These are phyloP conservation scores for Rhizopus sp. DNA, from an alignment of 371 early-diverging fungal genomes.

Conservation along the genomic window DNA sequence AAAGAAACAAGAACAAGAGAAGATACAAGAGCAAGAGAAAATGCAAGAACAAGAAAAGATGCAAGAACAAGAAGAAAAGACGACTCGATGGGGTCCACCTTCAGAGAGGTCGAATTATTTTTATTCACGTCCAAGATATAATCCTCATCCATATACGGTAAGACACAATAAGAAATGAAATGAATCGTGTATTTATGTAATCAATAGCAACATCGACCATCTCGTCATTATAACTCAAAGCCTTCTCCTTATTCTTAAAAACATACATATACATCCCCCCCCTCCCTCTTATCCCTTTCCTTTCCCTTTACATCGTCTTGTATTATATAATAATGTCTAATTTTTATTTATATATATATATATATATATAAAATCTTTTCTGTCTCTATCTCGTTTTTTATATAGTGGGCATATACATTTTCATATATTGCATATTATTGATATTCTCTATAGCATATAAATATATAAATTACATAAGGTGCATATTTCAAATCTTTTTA, in stretches of 20 bases:
- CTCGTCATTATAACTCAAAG: slow-evolving; percentile 10
- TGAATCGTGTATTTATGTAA: background rate
- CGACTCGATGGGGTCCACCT: slow-evolving; percentile 16
- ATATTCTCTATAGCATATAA: slow-evolving; percentile 1
- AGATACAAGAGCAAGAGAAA: background rate
- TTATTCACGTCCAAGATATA: slow-evolving; percentile 19
- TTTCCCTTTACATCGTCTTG: background rate
- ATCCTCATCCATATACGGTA: slow-evolving; percentile 9
- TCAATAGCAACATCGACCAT: slow-evolving; percentile 6
- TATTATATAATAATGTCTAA: background rate
- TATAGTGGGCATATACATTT: no score
- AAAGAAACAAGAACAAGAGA: slow-evolving; percentile 8
- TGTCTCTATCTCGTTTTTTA: background rate
- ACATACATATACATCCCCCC: background rate
- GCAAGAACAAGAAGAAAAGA: slow-evolving; percentile 4
- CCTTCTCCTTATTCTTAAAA: slow-evolving; percentile 17
- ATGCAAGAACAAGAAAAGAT: no score
- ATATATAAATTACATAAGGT: background rate
- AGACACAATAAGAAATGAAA: background rate
- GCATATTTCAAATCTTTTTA: slow-evolving; percentile 18
- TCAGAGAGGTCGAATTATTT: slow-evolving; percentile 4
- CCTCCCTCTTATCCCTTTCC: background rate
- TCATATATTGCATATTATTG: background rate
- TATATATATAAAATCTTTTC: background rate
- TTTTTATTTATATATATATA: no score